Conservation (phyloP, 345 rosid species). For the Rubroshorea leprosula region DNA sequence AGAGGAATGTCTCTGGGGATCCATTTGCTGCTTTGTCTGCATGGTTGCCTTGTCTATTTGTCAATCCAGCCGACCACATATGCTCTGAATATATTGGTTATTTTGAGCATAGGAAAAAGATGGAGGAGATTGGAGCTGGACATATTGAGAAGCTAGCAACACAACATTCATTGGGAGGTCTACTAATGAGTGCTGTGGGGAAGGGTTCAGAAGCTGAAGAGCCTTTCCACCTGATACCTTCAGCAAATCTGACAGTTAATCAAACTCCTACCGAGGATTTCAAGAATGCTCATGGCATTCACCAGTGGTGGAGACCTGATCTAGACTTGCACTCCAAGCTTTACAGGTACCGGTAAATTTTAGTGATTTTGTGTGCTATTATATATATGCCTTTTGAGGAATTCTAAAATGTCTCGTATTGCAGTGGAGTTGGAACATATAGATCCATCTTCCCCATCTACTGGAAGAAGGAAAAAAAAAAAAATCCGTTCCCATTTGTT, state of each 20-base stretch:
- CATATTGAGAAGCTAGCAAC: slow-evolving; percentile 65
- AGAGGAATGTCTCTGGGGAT: slow-evolving; percentile 29
- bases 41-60: slow-evolving; percentile 62
- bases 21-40: slow-evolving; percentile 47
- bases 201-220: slow-evolving; percentile 47
- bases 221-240: slow-evolving; percentile 73
- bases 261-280: slow-evolving; percentile 36
- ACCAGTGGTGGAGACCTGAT: slow-evolving; percentile 88
- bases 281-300: slow-evolving; percentile 81
- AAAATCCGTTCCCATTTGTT: too few species aligned
- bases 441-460: too few species aligned
- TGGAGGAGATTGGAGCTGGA: slow-evolving; percentile 82
- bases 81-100: slow-evolving; percentile 83
- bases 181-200: slow-evolving; percentile 54
- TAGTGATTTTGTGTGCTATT: too few species aligned
- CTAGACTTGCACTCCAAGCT: slow-evolving; percentile 42
- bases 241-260: slow-evolving; percentile 56
- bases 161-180: slow-evolving; percentile 59
- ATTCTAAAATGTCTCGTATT: too few species aligned
- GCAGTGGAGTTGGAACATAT: too few species aligned
- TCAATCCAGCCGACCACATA: slow-evolving; percentile 59
- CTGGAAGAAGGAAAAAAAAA: too few species aligned
- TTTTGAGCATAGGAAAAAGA: slow-evolving; percentile 79
- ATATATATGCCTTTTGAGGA: too few species aligned
- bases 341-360: slow-evolving; percentile 40